phyloP scores from a whole-genome alignment of 768 basidiomycete species.

The Agaricus subrufescens region DNA sequence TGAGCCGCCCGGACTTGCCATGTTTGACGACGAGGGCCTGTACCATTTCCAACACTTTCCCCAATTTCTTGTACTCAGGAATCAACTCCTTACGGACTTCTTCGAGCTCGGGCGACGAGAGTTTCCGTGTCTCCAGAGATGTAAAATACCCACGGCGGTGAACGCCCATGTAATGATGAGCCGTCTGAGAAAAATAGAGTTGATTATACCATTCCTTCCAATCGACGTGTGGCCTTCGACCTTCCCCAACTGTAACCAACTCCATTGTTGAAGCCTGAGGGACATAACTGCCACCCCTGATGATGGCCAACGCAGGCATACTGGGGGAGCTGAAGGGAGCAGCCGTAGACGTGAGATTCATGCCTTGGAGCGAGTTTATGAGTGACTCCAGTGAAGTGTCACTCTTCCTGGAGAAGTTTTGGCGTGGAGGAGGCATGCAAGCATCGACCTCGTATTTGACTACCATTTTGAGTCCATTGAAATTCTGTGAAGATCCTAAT shows the following conservation, averaged over 20 bases:
- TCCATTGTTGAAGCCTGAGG: constrained; percentile 41
- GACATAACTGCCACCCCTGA: constrained; percentile 30
- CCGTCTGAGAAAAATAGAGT: constrained; percentile 65
- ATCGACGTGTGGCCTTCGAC: constrained; percentile 28
- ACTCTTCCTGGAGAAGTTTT: constrained; percentile 18
- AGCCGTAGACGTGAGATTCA: constrained; percentile 22
- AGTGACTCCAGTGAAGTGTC: constrained; percentile 31
- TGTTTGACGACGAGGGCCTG: constrained; percentile 44
- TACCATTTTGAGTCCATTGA: constrained; percentile 38
- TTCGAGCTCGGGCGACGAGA: constrained; percentile 31
- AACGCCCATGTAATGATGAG: constrained; percentile 52
- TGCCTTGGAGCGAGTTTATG: constrained; percentile 24
- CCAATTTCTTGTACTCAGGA: constrained; percentile 30
- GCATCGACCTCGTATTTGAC: constrained; percentile 26
- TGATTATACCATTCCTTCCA: constrained; percentile 65
- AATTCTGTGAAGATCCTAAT: constrained; percentile 33
- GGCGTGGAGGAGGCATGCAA: constrained; percentile 19
- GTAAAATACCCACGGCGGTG: constrained; percentile 53
- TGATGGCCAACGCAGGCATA: constrained; percentile 17
- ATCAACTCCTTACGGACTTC: constrained; percentile 26
- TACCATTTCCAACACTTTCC: constrained; percentile 38
- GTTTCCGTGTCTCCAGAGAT: constrained; percentile 42
- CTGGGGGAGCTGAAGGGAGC: constrained; percentile 14
- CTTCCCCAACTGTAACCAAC: constrained; percentile 37
- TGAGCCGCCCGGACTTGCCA: constrained; percentile 48